Conservation (phyloP, 805 yeast species). For the Wickerhamiella siamensis region DNA sequence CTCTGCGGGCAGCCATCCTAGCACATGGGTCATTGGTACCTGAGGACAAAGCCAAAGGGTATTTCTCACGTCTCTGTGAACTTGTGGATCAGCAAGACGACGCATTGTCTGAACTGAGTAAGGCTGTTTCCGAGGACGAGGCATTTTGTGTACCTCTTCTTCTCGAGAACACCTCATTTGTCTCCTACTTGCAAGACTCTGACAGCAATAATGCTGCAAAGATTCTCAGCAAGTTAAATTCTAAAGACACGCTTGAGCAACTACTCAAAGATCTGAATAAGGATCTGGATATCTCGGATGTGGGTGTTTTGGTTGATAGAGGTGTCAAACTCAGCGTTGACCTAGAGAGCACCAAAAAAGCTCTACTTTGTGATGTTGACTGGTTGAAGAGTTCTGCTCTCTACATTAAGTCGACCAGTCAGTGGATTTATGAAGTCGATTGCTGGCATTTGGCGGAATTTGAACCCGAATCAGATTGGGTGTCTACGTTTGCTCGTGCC, state of each 20-base stretch:
- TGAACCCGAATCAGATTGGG: neutral
- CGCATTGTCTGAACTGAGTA: conserved; percentile 1
- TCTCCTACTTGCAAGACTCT: conserved; percentile 1
- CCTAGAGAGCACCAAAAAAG: neutral
- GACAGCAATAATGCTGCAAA: conserved; percentile 3
- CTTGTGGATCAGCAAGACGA: conserved; percentile 4
- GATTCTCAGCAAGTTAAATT: neutral
- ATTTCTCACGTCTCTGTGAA: conserved; percentile 6
- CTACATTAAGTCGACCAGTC: neutral
- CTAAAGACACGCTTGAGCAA: neutral
- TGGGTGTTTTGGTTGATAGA: neutral
- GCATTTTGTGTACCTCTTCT: neutral
- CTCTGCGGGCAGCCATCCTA: conserved; percentile 6
- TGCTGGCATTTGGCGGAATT: neutral
- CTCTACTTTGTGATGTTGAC: neutral
- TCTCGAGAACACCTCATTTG: neutral
- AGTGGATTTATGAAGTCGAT: neutral
- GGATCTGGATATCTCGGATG: neutral
- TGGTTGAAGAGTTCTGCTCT: neutral
- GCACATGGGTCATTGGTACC: conserved; percentile 10
- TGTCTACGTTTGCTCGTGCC: neutral
- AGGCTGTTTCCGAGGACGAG: conserved; percentile 2
- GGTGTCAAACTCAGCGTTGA: neutral
- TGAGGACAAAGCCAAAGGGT: conserved; percentile 2
- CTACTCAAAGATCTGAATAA: neutral